These are phyloP conservation scores for Penicillium sp. DNA, from an alignment of 2,329 filamentous ascomycete genomes.

Conservation along the genomic window DNA sequence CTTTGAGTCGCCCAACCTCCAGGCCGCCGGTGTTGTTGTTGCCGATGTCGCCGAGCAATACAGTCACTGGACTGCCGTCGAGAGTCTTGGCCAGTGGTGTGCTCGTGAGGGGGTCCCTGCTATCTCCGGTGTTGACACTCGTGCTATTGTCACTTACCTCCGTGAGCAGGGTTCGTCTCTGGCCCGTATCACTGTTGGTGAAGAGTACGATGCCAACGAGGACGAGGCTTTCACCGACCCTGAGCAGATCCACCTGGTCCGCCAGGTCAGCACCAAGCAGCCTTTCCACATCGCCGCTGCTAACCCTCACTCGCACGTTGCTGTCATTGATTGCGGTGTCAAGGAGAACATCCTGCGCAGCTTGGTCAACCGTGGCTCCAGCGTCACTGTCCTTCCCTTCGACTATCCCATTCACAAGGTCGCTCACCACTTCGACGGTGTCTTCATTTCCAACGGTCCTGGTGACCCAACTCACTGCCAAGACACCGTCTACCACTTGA, in stretches of 20 bases:
- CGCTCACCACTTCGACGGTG: constrained; percentile 92
- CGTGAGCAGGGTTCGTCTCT: constrained; percentile 96
- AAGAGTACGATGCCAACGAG: constrained; percentile 97
- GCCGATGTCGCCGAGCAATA: constrained; percentile 90
- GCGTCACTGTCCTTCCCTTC: constrained; percentile 91
- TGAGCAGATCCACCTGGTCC: constrained; percentile 92
- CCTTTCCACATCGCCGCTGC: constrained; percentile 91
- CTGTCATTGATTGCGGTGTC: constrained; percentile 94
- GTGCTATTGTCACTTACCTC: constrained; percentile 90
- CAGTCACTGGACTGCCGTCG: constrained; percentile 98
- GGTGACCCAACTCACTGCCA: constrained; percentile 97
- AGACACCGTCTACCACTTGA: constrained; percentile 87
- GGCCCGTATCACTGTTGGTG: constrained; percentile 88
- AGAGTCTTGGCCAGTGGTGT: constrained; percentile 91
- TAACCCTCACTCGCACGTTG: constrained; percentile 81
- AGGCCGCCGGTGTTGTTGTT: constrained; percentile 92
- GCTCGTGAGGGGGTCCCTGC: constrained; percentile 92
- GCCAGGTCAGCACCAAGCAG: constrained; percentile 94
- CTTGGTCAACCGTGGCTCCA: constrained; percentile 84
- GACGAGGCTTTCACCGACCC: constrained; percentile 95
- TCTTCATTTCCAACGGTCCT: constrained; percentile 98
- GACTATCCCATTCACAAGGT: constrained; percentile 98
- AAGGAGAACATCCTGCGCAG: constrained; percentile 99
- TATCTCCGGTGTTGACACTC: constrained; percentile 94
- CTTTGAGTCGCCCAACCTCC: constrained; percentile 97